Base-by-base conservation (phyloP, 2,329 filamentous ascomycete species). In the Trichoderma sp. region DNA sequence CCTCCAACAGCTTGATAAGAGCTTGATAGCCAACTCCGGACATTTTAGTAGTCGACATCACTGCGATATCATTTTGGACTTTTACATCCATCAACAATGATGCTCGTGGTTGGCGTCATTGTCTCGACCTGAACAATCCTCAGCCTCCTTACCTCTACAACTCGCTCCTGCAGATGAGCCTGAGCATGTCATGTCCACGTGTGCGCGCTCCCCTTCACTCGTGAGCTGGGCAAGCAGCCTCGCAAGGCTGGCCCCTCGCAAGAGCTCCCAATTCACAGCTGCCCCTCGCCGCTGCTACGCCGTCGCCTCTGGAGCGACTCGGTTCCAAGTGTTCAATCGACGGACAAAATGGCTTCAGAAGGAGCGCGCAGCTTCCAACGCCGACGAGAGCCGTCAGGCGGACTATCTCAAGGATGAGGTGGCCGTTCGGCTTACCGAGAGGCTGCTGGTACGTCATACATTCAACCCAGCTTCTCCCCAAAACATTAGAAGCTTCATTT, bases 321-420 rank as follows among this genome's bases (percentile, higher is more conserved):
- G 88, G 44, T 87, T 96, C 71, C 90, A 97, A 71, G 91, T 99
- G 76, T 99, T 99, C 85, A 96, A 96, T 78, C 86, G 88, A 67
- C 85, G 86, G 70, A 87, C 89, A 24, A 99, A 99, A 82, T 93
- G 91, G 82, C 80, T 95, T 56, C 95, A 99, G 76, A 96, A 92
- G 76, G 93, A 98, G 77, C 87, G 94, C 67, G 90, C 93, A 1
- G 93, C 91, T 0, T 75, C 82, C 52, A 82, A 94, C 74, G 80
- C 85, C 10, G 86, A 91, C 69, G 78, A 84, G 68, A 93, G 93
- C 74, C 85, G 94, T 17, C 85, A 91, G 72, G 90, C 92, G 26
- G 95, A 98, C 79, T 98, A 98, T 74, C 81, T 99, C 64, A 93
- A 93, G 75, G 93, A 98, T 74, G 94, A 98, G 76, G 90, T 97